Evolutionary conservation across 768 basidiomycete genomes (phyloP), one percentile per base, ranked within the genome.

Genomic region (Agaricus blazei): DNA sequence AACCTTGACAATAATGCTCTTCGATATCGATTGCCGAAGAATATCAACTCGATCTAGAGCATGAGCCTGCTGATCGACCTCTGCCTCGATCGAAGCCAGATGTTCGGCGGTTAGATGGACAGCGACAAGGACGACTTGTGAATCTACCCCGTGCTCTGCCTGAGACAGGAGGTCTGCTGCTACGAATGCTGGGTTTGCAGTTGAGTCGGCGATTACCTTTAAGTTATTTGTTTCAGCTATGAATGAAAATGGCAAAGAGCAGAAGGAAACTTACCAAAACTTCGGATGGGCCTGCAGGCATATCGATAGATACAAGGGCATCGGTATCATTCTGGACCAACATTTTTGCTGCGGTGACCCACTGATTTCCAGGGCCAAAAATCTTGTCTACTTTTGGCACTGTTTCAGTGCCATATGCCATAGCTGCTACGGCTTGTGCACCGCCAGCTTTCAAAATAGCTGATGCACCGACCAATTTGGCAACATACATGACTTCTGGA

Each of bases 291-390:
- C 97, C 97, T 34, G 97, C 97, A 48, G 97, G 97, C 93, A 99
- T 98, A 70, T 99, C 97, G 63, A 98, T 99, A 14, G 92, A 90
- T 6, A 98, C 94, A 59, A 95, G 70, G 8, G 97, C 96, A 63
- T 95, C 90, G 11, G 95, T 95, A 66, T 99, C 97, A 70, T 98
- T 99, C 68, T 98, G 95, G 26, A 99, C 96, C 52, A 96, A 72
- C 97, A 99, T 98, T 75, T 99, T 99, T 50, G 96, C 97, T 1
- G 97, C 97, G 1, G 96, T 99, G 24, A 99, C 97, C 93, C 95
- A 99, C 69, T 98, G 97, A 68, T 99, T 99, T 26, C 97, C 97
- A 5, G 97, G 97, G 8, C 97, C 97, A 65, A 98, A 96, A 63
- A 99, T 94, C 75, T 99, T 99, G 78, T 99, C 97, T 26, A 98